phyloP scores from a whole-genome alignment of 148 eudicot species.

The Cornus suecica region DNA sequence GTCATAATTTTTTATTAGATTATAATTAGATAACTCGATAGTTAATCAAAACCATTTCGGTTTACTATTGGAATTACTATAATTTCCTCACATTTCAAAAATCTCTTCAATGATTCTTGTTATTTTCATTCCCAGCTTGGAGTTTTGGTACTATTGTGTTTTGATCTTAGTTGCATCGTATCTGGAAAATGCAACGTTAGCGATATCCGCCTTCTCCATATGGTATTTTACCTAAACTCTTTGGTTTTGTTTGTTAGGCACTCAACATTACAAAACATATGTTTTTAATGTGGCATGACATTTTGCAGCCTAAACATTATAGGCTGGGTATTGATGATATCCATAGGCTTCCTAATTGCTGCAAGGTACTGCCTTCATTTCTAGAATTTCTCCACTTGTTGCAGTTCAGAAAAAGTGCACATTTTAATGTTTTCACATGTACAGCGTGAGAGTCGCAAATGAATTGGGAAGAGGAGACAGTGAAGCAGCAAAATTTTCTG shows the following conservation, averaged over 20 bases:
- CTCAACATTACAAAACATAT: not conserved
- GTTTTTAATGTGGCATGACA: not conserved
- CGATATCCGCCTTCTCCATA: conserved; percentile 79
- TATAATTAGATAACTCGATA: too few species aligned
- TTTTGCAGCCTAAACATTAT: conserved; percentile 59
- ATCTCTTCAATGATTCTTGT: too few species aligned
- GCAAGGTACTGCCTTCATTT: conserved; percentile 35
- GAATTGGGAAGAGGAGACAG: conserved; percentile 69
- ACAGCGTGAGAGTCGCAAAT: conserved; percentile 69
- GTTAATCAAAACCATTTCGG: too few species aligned
- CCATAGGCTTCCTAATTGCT: conserved; percentile 70
- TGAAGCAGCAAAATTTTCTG: conserved; percentile 59
- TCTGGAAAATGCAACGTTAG: conserved; percentile 57
- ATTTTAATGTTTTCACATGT: conserved; percentile 9
- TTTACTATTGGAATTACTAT: too few species aligned
- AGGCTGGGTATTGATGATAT: conserved; percentile 62
- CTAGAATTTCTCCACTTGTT: too few species aligned
- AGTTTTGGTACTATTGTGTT: conserved; percentile 73
- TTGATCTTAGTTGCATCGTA: conserved; percentile 66
- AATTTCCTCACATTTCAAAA: not conserved
- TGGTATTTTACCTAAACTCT: too few species aligned
- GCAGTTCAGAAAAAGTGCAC: too few species aligned
- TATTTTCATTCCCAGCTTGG: conserved; percentile 39
- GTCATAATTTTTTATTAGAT: not conserved
- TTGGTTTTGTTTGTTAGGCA: not conserved